These are phyloP conservation scores for Ophioceras dolichostomum DNA, from an alignment of 2,329 filamentous ascomycete genomes.

Conservation along the genomic window DNA sequence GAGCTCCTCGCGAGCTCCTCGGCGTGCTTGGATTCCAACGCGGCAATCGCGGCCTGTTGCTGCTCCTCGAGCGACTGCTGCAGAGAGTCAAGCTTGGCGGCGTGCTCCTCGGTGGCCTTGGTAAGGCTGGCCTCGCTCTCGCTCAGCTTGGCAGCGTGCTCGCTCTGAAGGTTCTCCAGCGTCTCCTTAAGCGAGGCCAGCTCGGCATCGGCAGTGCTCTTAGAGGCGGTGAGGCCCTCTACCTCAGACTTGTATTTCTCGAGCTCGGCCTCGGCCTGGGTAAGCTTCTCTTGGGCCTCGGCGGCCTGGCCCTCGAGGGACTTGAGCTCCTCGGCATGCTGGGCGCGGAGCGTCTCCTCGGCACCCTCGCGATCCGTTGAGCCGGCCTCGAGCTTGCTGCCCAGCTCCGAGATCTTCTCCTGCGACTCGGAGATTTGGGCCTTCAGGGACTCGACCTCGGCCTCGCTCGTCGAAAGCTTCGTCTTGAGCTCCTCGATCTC, in stretches of 20 bases:
- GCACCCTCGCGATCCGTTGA: slow-evolving; percentile 20
- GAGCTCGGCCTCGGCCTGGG: slow-evolving; percentile 33
- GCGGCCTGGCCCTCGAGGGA: slow-evolving; percentile 16
- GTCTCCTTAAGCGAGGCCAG: slow-evolving; percentile 35
- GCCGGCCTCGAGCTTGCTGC: slow-evolving; percentile 34
- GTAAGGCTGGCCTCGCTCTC: slow-evolving; percentile 22
- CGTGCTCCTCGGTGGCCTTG: slow-evolving; percentile 33
- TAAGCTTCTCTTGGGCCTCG: slow-evolving; percentile 3
- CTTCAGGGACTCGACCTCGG: slow-evolving; percentile 44
- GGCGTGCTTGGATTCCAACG: slow-evolving; percentile 40
- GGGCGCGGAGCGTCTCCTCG: slow-evolving; percentile 27
- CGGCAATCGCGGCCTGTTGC: slow-evolving; percentile 34
- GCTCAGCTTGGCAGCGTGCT: slow-evolving; percentile 24
- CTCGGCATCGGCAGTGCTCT: slow-evolving; percentile 34
- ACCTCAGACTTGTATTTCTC: slow-evolving; percentile 36
- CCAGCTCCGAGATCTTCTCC: slow-evolving; percentile 41
- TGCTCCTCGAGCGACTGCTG: slow-evolving; percentile 35
- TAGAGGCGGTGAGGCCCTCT: slow-evolving; percentile 32
- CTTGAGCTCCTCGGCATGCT: slow-evolving; percentile 35
- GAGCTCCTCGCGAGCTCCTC: slow-evolving; percentile 35
- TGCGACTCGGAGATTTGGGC: slow-evolving; percentile 42
- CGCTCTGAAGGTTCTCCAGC: slow-evolving; percentile 31
- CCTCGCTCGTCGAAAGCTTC: slow-evolving; percentile 45
- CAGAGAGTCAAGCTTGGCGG: slow-evolving; percentile 35
- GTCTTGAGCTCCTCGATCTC: slow-evolving; percentile 48